Conservation (phyloP, 352 stramenopile species). For the Phytophthora sojae region DNA sequence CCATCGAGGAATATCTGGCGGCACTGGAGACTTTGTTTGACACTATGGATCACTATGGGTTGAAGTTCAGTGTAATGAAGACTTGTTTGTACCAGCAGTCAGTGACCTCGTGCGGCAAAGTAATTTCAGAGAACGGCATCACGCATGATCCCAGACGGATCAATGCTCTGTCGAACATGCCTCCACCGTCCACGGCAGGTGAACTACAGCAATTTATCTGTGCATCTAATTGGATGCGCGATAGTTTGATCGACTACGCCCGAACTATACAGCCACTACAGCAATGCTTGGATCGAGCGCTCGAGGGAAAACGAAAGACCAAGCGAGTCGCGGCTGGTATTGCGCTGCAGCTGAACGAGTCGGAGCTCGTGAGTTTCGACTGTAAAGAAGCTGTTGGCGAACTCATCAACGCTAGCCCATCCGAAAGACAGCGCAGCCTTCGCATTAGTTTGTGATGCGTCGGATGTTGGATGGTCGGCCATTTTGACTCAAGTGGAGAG, state of each 20-base stretch:
- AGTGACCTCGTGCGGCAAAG: no score
- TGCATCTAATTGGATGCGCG: not conserved
- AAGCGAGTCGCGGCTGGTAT: constrained; percentile 4
- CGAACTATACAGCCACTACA: constrained; percentile 8
- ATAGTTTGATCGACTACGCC: constrained; percentile 4
- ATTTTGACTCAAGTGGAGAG: constrained; percentile 8
- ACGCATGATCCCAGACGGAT: constrained; percentile 4
- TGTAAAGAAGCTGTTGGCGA: constrained; percentile 3
- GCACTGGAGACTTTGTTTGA: constrained; percentile 1
- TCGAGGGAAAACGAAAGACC: constrained; percentile 5
- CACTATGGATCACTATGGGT: not conserved
- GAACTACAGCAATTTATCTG: constrained; percentile 12
- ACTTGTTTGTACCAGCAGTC: not conserved
- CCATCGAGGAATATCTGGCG: constrained; percentile 5
- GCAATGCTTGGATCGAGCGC: constrained; percentile 1
- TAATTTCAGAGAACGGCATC: no score
- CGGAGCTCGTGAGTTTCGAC: not conserved
- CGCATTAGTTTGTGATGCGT: constrained; percentile 10
- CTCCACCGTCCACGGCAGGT: not conserved
- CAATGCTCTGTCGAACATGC: not conserved
- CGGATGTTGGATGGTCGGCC: constrained; percentile 7
- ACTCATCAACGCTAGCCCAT: constrained; percentile 3
- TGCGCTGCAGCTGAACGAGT: not conserved
- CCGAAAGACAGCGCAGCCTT: constrained; percentile 2
- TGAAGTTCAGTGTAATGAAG: constrained; percentile 8